Evolutionary conservation across 306 rosid genomes (phyloP).

Genomic region (Cotoneaster glaucophyllus): DNA sequence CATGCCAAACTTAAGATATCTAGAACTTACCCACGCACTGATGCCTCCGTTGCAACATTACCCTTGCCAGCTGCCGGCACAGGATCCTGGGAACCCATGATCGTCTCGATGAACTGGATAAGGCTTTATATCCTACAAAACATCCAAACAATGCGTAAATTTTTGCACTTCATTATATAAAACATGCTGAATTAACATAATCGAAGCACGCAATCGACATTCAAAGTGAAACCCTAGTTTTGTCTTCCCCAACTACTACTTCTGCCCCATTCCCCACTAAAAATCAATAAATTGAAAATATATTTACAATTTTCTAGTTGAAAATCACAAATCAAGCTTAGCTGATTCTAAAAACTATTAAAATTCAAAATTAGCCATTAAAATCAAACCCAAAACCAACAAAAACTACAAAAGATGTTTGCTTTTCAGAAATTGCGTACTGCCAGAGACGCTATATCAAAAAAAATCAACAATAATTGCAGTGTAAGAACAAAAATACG

Average conservation of each 20-base stretch:
- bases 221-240: background rate
- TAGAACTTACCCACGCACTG: constrained; percentile 31
- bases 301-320: background rate
- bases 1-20: background rate
- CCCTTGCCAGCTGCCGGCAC: constrained; percentile 30
- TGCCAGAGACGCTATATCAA: background rate
- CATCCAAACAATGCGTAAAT: constrained; percentile 5
- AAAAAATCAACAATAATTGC: background rate
- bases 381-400: constrained; percentile 7
- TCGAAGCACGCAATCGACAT: background rate
- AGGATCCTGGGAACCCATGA: constrained; percentile 51
- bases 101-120: constrained; percentile 9
- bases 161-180: background rate
- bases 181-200: background rate
- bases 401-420: background rate
- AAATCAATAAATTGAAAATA: background rate
- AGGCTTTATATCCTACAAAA: constrained; percentile 15
- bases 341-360: background rate
- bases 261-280: background rate
- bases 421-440: background rate
- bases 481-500: background rate
- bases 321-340: background rate
- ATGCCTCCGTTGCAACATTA: constrained; percentile 24
- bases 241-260: background rate
- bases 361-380: constrained; percentile 7